Base-by-base conservation (phyloP, 2,329 filamentous ascomycete species). In the Berkeleyomyces rouxiae region DNA sequence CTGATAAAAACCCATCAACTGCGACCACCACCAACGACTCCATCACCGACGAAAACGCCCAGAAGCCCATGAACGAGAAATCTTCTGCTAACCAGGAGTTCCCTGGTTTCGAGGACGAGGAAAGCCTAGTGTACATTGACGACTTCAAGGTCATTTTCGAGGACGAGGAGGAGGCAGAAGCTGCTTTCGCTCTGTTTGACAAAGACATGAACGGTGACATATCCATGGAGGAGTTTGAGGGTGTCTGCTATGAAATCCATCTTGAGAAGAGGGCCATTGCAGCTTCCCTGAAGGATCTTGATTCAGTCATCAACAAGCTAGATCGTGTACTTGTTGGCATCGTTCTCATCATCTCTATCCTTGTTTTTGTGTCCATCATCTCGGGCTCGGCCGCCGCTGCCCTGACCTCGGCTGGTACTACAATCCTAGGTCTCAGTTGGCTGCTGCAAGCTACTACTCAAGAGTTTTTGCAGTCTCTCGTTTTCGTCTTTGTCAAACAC, bases 141-240 rank as follows among this genome's bases (percentile, higher is more conserved):
- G 91, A 96, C 69, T 74, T 97, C 61, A 85, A 84, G 66, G 76
- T 80, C 9, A 90, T 88, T 0, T 96, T 96, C 68, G 81, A 86
- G 7, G 87, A 85, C 33, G 80, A 86, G 16, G 91, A 96, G 11
- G 92, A 96, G 70, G 89, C 90, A 0, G 87, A 93, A 61, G 87
- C 87, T 2, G 91, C 91, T 0, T 96, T 97, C 69, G 78, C 79
- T 68, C 91, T 96, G 78, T 96, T 96, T 68, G 92, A 97, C 74
- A 95, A 93, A 70, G 92, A 97, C 69, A 83, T 96, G 76, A 97
- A 97, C 67, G 92, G 91, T 3, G 92, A 97, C 69, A 95, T 96
- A 59, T 95, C 88, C 0, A 90, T 96, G 82, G 90, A 96, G 69
- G 92, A 96, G 71, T 81, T 97, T 31, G 91, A 96, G 72, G 84